A percentile compares a stretch with the other conserved stretches of the same genome.
These are phyloP conservation scores for Coniophora puteana DNA, from an alignment of 1,284 basidiomycete species.

Conservation along the genomic window DNA sequence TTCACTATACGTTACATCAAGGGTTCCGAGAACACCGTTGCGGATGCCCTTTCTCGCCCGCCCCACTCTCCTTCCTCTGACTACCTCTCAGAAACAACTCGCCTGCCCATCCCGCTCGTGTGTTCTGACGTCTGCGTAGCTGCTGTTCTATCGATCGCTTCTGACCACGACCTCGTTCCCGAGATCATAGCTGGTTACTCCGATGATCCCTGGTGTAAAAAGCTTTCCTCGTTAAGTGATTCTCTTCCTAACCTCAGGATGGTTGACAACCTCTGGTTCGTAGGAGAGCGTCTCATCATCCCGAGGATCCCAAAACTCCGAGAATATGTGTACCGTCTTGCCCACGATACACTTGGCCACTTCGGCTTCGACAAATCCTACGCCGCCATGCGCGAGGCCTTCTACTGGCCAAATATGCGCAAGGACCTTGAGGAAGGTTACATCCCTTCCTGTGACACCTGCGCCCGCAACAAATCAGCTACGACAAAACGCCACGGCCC, in stretches of 20 bases:
- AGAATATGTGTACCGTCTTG: conserved; percentile 20
- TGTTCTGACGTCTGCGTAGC: neutral
- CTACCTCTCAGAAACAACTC: conserved; percentile 1
- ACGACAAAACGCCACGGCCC: conserved; percentile 19
- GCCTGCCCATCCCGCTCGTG: neutral
- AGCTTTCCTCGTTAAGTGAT: conserved; percentile 13
- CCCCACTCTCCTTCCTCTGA: conserved; percentile 12
- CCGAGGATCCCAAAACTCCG: conserved; percentile 17
- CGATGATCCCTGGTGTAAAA: conserved; percentile 22
- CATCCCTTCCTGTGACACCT: conserved; percentile 29
- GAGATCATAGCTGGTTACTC: conserved; percentile 26
- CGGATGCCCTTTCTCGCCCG: conserved; percentile 33
- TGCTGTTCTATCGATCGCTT: conserved; percentile 15
- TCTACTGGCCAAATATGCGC: conserved; percentile 39
- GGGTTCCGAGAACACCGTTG: conserved; percentile 32
- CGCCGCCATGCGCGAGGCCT: conserved; percentile 19
- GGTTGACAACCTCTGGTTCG: conserved; percentile 24
- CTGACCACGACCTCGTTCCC: conserved; percentile 9
- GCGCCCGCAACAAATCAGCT: conserved; percentile 28
- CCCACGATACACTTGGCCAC: conserved; percentile 31
- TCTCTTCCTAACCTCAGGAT: conserved; percentile 11
- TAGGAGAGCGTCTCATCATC: conserved; percentile 26
- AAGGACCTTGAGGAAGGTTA: conserved; percentile 25
- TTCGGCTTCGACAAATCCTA: conserved; percentile 36
- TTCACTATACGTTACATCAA: conserved; percentile 30